These are phyloP conservation scores for Cairneyella variabilis DNA, from an alignment of 495 filamentous ascomycete genomes.

Conservation along the genomic window DNA sequence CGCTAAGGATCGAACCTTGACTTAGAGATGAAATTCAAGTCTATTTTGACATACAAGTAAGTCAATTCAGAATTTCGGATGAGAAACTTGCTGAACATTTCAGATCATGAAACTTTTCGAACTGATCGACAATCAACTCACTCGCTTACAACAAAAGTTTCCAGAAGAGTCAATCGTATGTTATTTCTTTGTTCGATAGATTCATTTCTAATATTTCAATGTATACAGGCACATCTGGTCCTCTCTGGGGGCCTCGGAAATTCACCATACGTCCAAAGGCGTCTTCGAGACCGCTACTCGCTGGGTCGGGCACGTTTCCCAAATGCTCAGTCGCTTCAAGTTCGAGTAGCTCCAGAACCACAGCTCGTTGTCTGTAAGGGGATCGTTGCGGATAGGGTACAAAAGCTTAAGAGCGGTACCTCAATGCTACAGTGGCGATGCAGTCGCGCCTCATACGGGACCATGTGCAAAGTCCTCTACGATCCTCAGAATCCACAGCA, in stretches of 20 bases:
- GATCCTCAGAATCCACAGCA: conserved; percentile 27
- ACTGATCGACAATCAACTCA: conserved; percentile 33
- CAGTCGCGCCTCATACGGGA: conserved; percentile 53
- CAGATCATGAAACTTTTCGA: conserved; percentile 30
- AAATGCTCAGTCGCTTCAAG: conserved; percentile 30
- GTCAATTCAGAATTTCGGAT: not conserved
- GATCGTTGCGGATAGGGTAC: conserved; percentile 49
- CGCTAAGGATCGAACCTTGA: not conserved
- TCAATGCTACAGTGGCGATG: conserved; percentile 43
- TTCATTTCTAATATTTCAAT: not conserved
- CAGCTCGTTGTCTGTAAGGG: conserved; percentile 57
- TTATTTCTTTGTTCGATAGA: not conserved
- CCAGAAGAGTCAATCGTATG: conserved; percentile 45
- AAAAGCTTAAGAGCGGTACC: conserved; percentile 40
- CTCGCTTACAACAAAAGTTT: conserved; percentile 35
- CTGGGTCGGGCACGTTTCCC: conserved; percentile 4
- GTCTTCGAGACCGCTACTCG: conserved; percentile 40
- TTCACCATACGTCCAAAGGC: conserved; percentile 53
- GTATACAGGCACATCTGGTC: conserved; percentile 38
- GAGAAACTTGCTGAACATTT: not conserved
- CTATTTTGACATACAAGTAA: conserved; percentile 38
- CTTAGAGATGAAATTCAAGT: conserved; percentile 31
- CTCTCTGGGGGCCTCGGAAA: conserved; percentile 64
- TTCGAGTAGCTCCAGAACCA: conserved; percentile 49
- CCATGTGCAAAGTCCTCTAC: conserved; percentile 45